Percentiles rank a stretch among this genome's conserved stretches.
Conservation (phyloP, 176 grass and related monocot species). For the Oryza australiensis region DNA sequence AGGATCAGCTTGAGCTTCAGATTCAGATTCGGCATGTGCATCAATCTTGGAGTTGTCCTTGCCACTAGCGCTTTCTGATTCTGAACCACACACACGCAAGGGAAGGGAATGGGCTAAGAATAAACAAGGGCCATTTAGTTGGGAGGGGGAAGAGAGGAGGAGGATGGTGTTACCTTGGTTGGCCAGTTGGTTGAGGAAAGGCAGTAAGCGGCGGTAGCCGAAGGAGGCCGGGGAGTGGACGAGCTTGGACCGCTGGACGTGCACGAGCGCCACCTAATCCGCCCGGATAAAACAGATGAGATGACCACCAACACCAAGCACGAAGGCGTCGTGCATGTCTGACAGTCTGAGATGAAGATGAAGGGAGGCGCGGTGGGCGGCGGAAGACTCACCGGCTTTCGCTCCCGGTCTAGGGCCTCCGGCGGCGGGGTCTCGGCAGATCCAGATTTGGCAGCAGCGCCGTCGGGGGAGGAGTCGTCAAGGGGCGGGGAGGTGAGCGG, state of each 20-base stretch:
- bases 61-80: background rate
- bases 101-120: background rate
- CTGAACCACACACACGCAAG: background rate
- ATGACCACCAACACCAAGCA: background rate
- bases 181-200: conserved; percentile 50
- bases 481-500: conserved; percentile 43
- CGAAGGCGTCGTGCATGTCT: background rate
- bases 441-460: background rate
- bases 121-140: background rate
- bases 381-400: conserved; percentile 29
- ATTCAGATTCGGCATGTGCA: background rate
- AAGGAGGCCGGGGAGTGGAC: conserved; percentile 46
- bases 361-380: background rate
- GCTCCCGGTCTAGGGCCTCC: conserved; percentile 25
- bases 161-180: conserved; percentile 33
- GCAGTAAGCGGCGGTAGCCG: conserved; percentile 53
- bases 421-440: conserved; percentile 28
- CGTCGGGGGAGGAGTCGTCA: conserved; percentile 13
- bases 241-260: conserved; percentile 45
- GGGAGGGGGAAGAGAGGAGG: background rate
- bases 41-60: background rate
- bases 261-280: conserved; percentile 16
- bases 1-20: background rate
- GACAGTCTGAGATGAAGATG: background rate
- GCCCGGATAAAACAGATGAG: background rate